Conservation (phyloP, 106 monocot species). For the Dendrobium chrysotoxum region DNA sequence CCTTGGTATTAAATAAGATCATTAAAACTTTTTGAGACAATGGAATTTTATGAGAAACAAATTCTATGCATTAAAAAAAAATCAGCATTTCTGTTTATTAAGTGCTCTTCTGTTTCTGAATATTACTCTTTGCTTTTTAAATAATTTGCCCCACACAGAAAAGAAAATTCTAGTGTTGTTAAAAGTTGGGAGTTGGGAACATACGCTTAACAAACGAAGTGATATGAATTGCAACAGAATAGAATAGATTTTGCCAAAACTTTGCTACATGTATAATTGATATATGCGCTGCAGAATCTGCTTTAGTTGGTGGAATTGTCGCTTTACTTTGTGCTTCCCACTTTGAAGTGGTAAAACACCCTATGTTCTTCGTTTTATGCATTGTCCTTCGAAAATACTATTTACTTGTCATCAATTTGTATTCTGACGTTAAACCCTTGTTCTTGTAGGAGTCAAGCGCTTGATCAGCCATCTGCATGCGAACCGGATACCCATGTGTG, state of each 20-base stretch:
- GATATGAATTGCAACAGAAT: neutral
- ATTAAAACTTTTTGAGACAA: neutral
- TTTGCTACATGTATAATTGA: too few relatives aligned
- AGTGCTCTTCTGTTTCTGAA: neutral
- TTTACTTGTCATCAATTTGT: neutral
- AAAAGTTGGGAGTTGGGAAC: neutral
- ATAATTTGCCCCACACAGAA: neutral
- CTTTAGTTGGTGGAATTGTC: too few relatives aligned
- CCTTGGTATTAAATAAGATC: neutral
- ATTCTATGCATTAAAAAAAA: neutral
- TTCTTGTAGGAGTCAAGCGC: slow-evolving; percentile 54
- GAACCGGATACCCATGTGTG: slow-evolving; percentile 79
- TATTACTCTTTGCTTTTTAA: neutral
- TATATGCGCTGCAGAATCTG: too few relatives aligned
- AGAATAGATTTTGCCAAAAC: too few relatives aligned
- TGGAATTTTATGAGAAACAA: neutral
- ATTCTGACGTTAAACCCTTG: neutral
- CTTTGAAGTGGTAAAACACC: too few relatives aligned
- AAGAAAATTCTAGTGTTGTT: neutral
- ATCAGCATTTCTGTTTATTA: neutral
- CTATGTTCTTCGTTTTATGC: too few relatives aligned
- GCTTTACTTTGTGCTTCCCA: too few relatives aligned
- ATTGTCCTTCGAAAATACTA: too few relatives aligned
- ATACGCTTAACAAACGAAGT: neutral
- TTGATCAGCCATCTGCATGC: slow-evolving; percentile 73